Evolutionary conservation across 2,329 filamentous ascomycete species (phyloP).

Genomic region (Cercospora sp.): DNA sequence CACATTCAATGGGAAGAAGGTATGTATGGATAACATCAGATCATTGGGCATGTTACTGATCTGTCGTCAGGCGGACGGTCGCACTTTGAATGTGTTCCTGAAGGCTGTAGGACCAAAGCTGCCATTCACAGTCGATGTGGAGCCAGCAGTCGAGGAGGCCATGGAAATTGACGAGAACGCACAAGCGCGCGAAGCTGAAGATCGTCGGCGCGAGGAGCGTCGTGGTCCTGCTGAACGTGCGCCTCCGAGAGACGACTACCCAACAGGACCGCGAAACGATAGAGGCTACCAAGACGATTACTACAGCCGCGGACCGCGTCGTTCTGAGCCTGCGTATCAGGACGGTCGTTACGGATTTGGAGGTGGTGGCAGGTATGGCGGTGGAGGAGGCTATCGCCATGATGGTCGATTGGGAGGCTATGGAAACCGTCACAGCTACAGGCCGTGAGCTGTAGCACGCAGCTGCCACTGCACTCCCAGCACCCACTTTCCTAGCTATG

Average conservation of each 20-base stretch:
- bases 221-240: slow-evolving; percentile 31
- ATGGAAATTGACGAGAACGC: slow-evolving; percentile 48
- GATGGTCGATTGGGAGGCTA: slow-evolving; percentile 26
- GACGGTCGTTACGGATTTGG: slow-evolving; percentile 48
- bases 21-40: slow-evolving; percentile 43
- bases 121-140: slow-evolving; percentile 22
- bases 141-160: slow-evolving; percentile 36
- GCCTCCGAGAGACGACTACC: slow-evolving; percentile 24
- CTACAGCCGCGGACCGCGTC: slow-evolving; percentile 28
- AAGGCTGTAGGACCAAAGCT: slow-evolving; percentile 22
- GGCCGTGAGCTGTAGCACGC: background rate
- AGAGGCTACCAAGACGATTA: slow-evolving; percentile 29
- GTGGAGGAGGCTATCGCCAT: slow-evolving; percentile 28
- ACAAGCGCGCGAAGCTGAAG: slow-evolving; percentile 33
- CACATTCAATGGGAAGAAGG: slow-evolving; percentile 77
- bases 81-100: slow-evolving; percentile 67
- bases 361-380: slow-evolving; percentile 29
- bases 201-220: slow-evolving; percentile 37
- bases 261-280: slow-evolving; percentile 27
- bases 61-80: slow-evolving; percentile 66
- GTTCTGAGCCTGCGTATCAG: slow-evolving; percentile 42
- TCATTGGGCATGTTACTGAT: background rate
- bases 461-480: background rate
- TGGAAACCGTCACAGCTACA: slow-evolving; percentile 8
- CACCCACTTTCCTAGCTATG: background rate